Evolutionary conservation across 208 protist genomes (phyloP), one percentile per base, ranked within the genome.

Genomic region (Herpetomonas samuelpessoai): DNA sequence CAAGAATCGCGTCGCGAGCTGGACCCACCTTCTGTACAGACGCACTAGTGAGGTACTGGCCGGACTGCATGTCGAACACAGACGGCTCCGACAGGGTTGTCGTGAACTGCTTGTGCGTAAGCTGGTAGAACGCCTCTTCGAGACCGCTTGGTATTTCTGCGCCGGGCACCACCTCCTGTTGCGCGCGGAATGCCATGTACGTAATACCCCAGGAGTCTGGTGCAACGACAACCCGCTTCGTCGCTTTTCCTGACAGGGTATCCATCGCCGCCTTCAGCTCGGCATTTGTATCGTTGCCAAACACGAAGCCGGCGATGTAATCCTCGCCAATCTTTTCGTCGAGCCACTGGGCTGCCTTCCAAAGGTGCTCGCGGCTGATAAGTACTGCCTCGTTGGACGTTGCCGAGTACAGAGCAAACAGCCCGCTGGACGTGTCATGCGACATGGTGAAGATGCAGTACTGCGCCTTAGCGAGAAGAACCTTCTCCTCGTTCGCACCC

Each of bases 141-240:
- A 92, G 68, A 39, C 86, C 79, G 21, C 22, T 28, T 3, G 90
- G 90, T 22, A 92, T 57, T 39, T 82, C 74, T 12, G 91, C 74
- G 6, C 86, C 86, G 45, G 63, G 68, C 49, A 96, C 90, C 31
- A 91, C 83, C 65, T 93, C 84, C 52, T 79, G 70, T 57, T 96
- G 90, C 30, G 83, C 81, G 47, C 81, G 80, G 52, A 96, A 84
- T 44, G 84, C 74, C 18, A 91, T 58, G 68, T 81, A 96, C 3
- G 82, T 72, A 62, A 96, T 91, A 30, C 84, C 80, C 86, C 90
- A 96, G 22, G 79, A 62, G 56, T 96, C 90, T 18, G 86, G 86
- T 2, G 76, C 77, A 7, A 88, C 26, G 6, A 85, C 77, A n/a
- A 88, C 55, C 26, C 79, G 82, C 55, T 83, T 86, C 25, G 72